These are phyloP conservation scores for Extremus antarcticus DNA, from an alignment of 495 filamentous ascomycete species.

Conservation along the genomic window DNA sequence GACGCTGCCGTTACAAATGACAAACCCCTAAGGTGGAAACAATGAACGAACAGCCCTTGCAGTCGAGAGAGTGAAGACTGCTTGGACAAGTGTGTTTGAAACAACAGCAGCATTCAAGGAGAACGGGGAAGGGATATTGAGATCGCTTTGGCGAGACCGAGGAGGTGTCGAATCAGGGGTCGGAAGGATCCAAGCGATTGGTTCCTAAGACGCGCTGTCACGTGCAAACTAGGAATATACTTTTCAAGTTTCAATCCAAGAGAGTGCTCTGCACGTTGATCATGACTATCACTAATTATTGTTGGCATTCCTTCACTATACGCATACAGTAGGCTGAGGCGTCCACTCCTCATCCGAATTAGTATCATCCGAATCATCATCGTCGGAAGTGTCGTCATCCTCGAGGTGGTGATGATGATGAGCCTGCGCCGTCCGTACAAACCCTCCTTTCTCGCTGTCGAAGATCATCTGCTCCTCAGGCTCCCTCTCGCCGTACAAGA, in stretches of 20 bases:
- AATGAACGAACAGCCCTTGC: not conserved
- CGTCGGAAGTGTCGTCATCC: too few species aligned
- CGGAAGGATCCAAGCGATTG: not conserved
- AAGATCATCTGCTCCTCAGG: not conserved
- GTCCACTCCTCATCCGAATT: not conserved
- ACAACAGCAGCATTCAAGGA: not conserved
- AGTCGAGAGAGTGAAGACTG: constrained; percentile 6
- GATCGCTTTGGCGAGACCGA: not conserved
- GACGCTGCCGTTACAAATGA: not conserved
- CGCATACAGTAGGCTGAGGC: not conserved
- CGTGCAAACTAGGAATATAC: not conserved
- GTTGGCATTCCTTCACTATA: not conserved
- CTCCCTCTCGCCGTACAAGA: not conserved
- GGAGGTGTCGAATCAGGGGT: not conserved
- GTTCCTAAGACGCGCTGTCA: not conserved
- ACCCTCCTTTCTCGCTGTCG: not conserved
- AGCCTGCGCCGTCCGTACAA: not conserved
- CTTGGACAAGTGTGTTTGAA: not conserved
- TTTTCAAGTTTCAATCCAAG: not conserved
- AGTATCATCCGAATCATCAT: not conserved
- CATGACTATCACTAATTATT: not conserved
- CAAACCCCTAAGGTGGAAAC: too few species aligned
- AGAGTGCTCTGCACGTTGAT: not conserved
- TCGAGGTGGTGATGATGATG: too few species aligned
- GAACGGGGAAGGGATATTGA: not conserved